Evolutionary conservation across 2,329 filamentous ascomycete species (phyloP), one percentile per base, ranked within the genome.

Genomic region (Cordyceps fumosorosea): DNA sequence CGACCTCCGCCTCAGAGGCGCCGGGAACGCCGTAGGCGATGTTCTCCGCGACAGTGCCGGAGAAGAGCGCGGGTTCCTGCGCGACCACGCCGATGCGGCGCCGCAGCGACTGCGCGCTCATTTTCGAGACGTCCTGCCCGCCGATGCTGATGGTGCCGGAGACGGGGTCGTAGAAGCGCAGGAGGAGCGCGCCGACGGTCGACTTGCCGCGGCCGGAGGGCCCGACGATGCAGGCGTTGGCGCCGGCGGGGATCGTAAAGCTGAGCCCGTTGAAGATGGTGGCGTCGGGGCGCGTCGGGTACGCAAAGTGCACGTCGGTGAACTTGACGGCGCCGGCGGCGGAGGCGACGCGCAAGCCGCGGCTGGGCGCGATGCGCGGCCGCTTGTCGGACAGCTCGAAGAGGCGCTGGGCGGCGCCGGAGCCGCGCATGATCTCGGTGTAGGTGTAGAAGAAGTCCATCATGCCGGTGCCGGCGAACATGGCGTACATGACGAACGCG

Each of bases 401-500:
- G 1, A 99, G 81, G 64, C 95, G 89, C 70, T 89, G 96, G 14
- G 95, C 95, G 45, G 95, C 95, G 69, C 95, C 95, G 4, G 96
- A 93, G 45, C 95, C 95, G 75, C 98, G 99, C 95, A 98, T 99
- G 64, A 99, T 82, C 73, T 99, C 95, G 0, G 93, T 96, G 75
- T 97, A 99, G 77, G 99, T 99, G 63, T 90, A 91, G 6, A 92
- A 96, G 1, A 99, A 81, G 4, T 95, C 95, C 68, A 98, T 96
- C 66, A 99, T 84, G 75, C 91, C 96, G 54, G 90, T 95, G 3
- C 86, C 85, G 8, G 85, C 85, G 74, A 87, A 98, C 5, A 91
- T 93, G 5, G 93, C 96, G 75, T 98, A 99, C 93, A 99, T 98
- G 78, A 99, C 84, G 76, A 99, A 99, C 0, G 92, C 96, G 0